These are phyloP conservation scores for Nemania sp. DNA, from an alignment of 2,329 filamentous ascomycete genomes.

Conservation along the genomic window DNA sequence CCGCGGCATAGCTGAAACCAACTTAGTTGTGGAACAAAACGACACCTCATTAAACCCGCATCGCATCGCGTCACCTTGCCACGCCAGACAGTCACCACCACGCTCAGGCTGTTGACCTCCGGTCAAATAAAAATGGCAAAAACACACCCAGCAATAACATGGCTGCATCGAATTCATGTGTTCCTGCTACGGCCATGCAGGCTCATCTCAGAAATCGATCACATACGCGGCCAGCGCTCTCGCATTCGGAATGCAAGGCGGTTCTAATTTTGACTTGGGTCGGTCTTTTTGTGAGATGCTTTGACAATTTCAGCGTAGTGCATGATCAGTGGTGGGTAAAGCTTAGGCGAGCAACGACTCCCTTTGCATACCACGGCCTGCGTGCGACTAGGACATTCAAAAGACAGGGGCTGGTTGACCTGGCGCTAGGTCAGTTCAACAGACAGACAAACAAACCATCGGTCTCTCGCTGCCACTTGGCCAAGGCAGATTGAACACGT, in stretches of 20 bases:
- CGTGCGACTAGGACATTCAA: constrained; percentile 8
- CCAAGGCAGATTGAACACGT: background rate
- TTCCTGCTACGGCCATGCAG: background rate
- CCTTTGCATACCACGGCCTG: constrained; percentile 7
- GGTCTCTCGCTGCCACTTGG: background rate
- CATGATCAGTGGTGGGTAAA: constrained; percentile 18
- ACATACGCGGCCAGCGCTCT: background rate
- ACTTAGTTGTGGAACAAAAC: constrained; percentile 16
- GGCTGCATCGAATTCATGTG: background rate
- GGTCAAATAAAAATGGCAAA: background rate
- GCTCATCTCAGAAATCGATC: background rate
- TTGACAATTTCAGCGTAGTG: constrained; percentile 10
- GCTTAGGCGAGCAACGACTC: constrained; percentile 9
- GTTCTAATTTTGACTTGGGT: constrained; percentile 12
- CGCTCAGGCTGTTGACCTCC: background rate
- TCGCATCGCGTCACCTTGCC: constrained; percentile 12
- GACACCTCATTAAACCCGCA: constrained; percentile 24
- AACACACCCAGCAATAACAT: background rate
- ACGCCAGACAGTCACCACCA: constrained; percentile 7
- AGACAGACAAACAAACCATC: no score
- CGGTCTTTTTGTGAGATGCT: constrained; percentile 1
- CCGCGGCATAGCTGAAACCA: constrained; percentile 2
- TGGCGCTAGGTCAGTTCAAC: constrained; percentile 7
- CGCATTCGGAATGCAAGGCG: constrained; percentile 1
- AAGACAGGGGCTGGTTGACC: constrained; percentile 17